A percentile compares a stretch with the other conserved stretches of the same genome.
phyloP scores from a whole-genome alignment of 345 rosid genomes.

The Acer campestre region DNA sequence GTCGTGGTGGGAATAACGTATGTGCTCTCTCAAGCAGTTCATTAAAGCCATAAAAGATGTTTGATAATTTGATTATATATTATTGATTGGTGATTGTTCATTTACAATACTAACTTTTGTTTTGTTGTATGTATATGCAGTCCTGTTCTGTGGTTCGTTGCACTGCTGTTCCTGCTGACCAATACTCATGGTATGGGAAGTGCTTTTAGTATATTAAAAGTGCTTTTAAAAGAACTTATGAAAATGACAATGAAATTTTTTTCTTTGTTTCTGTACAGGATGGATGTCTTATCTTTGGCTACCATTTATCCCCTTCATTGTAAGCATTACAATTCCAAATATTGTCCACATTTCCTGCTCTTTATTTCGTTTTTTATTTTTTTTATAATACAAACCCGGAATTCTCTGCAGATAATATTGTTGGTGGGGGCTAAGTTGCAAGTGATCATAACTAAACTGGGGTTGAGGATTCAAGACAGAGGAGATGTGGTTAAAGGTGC shows the following conservation, averaged over 20 bases:
- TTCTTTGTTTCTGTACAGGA: slow-evolving; percentile 42
- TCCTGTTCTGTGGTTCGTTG: slow-evolving; percentile 76
- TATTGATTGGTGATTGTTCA: background rate
- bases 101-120: background rate
- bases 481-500: slow-evolving; percentile 92
- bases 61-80: background rate
- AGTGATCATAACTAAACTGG: slow-evolving; percentile 84
- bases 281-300: slow-evolving; percentile 72
- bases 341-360: background rate
- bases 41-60: background rate
- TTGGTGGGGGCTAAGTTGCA: slow-evolving; percentile 80
- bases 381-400: background rate
- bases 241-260: background rate
- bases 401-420: slow-evolving; percentile 52
- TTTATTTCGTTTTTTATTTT: background rate
- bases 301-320: slow-evolving; percentile 80
- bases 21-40: background rate
- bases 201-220: no score
- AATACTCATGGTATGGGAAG: slow-evolving; percentile 57
- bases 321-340: slow-evolving; percentile 40
- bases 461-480: slow-evolving; percentile 73
- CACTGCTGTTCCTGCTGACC: slow-evolving; percentile 67
- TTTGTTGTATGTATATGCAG: slow-evolving; percentile 44
- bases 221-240: no score
- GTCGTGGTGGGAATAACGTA: slow-evolving; percentile 90